A percentile compares a stretch with the other conserved stretches of the same genome.
Conservation (phyloP, 108 stramenopile species). For the Cyclotella cryptica region DNA sequence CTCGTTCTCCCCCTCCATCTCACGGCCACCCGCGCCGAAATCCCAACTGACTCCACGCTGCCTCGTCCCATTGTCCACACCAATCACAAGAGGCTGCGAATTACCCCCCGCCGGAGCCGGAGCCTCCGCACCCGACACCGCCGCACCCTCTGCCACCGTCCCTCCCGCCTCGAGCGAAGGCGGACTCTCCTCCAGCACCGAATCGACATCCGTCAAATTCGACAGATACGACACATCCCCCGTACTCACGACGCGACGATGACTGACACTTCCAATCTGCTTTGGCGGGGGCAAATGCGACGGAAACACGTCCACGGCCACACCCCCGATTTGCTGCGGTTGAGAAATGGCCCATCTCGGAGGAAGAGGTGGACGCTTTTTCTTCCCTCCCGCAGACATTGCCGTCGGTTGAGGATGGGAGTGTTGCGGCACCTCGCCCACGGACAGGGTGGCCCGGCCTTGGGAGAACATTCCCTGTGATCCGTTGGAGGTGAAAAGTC, state of each 20-base stretch:
- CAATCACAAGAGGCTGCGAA: not conserved
- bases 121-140: not conserved
- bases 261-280: conserved; percentile 30
- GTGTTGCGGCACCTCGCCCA: not conserved
- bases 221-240: conserved; percentile 40
- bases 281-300: conserved; percentile 24
- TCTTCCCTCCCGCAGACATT: not conserved
- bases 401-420: not conserved
- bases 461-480: conserved; percentile 12
- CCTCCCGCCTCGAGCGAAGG: not conserved
- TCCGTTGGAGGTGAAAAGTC: not conserved
- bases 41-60: conserved; percentile 47
- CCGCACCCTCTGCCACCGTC: not conserved
- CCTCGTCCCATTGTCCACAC: not conserved
- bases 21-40: conserved; percentile 9
- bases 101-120: not conserved
- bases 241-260: conserved; percentile 39
- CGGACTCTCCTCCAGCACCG: conserved; percentile 20
- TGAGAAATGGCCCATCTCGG: conserved; percentile 14
- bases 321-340: not conserved
- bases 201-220: conserved; percentile 50
- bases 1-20: conserved; percentile 13
- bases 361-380: conserved; percentile 12
- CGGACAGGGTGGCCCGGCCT: not conserved
- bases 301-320: conserved; percentile 8